Evolutionary conservation across 2,329 filamentous ascomycete genomes (phyloP), one percentile per base, ranked within the genome.

Genomic region (Phaeosphaeriaceae sp.): DNA sequence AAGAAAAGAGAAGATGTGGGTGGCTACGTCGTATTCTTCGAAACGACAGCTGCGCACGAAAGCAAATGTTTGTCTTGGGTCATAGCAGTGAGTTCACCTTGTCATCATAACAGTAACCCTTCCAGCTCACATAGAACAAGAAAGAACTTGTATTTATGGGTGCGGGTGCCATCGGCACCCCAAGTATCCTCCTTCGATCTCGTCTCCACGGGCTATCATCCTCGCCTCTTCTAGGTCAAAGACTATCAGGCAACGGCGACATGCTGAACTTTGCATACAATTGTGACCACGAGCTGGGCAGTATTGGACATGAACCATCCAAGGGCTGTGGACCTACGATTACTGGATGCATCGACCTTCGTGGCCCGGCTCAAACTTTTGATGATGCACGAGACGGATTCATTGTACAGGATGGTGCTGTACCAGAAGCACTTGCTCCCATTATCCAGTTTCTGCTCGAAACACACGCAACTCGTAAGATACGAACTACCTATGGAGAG

Each of bases 201-300:
- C 56, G 65, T 45, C 49, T 56, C 9, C 80, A 86, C 69, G 88
- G 88, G 0, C 72, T 91, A 11, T 65, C 76, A 0, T 82, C 88
- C 78, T 89, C 87, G 63, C 78, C 84, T 17, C 78, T 80, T 47
- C 78, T 89, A 9, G 54, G 56, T 13, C 51, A 71, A 54, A 62
- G 63, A 54, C 10, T 88, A 82, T 87, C 85, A 65, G 88, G 88
- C 2, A 90, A 90, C 65, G 88, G 88, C 2, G 88, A 90, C 62
- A 86, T 89, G 66, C 71, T 90, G 17, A 84, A 83, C 2, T 90
- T 89, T 71, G 87, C 85, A 2, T 89, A 89, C 69, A 88, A 89
- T 69, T 86, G 82, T 1, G 79, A 89, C 44, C 74, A 83, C 4
- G 75, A 81, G 15, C 83, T 85, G 44, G 88, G 89, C 65, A 80